Evolutionary conservation across 768 basidiomycete genomes (phyloP), one percentile per base, ranked within the genome.

Genomic region (Xerocomus potaroensis): DNA sequence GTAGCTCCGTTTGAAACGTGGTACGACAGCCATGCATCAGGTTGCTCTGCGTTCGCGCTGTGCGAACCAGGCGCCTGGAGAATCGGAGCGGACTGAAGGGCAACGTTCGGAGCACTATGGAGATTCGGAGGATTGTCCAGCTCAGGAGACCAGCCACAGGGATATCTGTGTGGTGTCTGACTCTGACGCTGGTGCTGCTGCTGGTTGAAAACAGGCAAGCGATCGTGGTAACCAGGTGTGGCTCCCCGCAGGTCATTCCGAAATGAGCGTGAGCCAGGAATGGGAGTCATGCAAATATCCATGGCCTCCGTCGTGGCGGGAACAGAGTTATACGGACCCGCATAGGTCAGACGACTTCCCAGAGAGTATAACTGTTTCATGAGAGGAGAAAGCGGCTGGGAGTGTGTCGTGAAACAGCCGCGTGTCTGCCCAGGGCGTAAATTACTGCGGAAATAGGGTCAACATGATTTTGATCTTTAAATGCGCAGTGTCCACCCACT

Each of bases 391-490:
- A 18, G 8, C 14, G 40, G 19, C 11, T 35, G 14, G 23, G 11
- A 6, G 24, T 27, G 5, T 30, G n/a, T n/a, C n/a, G n/a, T n/a
- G n/a, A n/a, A n/a, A n/a, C n/a, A n/a, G n/a, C n/a, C n/a, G n/a
- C n/a, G n/a, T n/a, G n/a, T n/a, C n/a, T 33, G 41, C 26, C 43
- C 29, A 11, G 3, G 10, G 26, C 5, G 30, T 1, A 19, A 15
- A 14, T 22, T 30, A 32, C 58, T 57, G 26, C 33, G 4, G 7
- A 9, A 30, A 44, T 18, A 21, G n/a, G 6, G 15, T 60, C 46
- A 54, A 35, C 11, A 29, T 24, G 19, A n/a, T 27, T 26, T 27
- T 36, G n/a, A n/a, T n/a, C n/a, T n/a, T n/a, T n/a, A n/a, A n/a
- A n/a, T n/a, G n/a, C n/a, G n/a, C n/a, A n/a, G n/a, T n/a, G n/a